Percentiles rank a stretch among this genome's conserved stretches.
phyloP scores from a whole-genome alignment of 2,329 filamentous ascomycete species.

The Aaosphaeria pasadenensis region DNA sequence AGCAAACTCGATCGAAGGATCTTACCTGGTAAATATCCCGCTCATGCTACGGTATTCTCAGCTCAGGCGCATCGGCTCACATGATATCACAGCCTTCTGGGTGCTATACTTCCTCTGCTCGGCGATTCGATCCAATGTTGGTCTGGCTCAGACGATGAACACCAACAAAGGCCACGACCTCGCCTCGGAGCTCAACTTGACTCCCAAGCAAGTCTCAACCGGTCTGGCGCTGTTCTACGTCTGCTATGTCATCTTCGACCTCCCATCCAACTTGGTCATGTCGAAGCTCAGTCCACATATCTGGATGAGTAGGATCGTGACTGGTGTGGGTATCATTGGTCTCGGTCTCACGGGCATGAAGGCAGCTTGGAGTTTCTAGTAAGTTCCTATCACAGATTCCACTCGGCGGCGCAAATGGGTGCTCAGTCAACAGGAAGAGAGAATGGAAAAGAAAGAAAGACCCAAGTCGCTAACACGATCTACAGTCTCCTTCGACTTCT shows the following conservation, averaged over 20 bases:
- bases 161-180: slow-evolving; percentile 67
- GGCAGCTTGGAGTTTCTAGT: slow-evolving; percentile 81
- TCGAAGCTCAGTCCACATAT: slow-evolving; percentile 77
- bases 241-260: slow-evolving; percentile 85
- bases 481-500: slow-evolving; percentile 71
- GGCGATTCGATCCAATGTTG: slow-evolving; percentile 87
- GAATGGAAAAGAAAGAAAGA: too few relatives aligned
- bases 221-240: slow-evolving; percentile 89
- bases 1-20: slow-evolving; percentile 58
- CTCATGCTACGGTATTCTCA: background rate
- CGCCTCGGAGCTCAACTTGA: slow-evolving; percentile 65
- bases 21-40: slow-evolving; percentile 44
- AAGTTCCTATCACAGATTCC: slow-evolving; percentile 16
- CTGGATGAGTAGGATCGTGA: slow-evolving; percentile 90
- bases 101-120: slow-evolving; percentile 88
- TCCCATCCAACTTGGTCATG: slow-evolving; percentile 87
- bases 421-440: too few relatives aligned
- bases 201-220: slow-evolving; percentile 74
- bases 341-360: slow-evolving; percentile 79
- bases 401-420: background rate
- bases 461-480: background rate
- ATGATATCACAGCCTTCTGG: slow-evolving; percentile 66
- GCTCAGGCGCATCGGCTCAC: slow-evolving; percentile 4
- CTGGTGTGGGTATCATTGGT: slow-evolving; percentile 81
- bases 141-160: slow-evolving; percentile 95